Evolutionary conservation across 139 green algal genomes (phyloP).

Genomic region (Auxenochlorella protothecoides): DNA sequence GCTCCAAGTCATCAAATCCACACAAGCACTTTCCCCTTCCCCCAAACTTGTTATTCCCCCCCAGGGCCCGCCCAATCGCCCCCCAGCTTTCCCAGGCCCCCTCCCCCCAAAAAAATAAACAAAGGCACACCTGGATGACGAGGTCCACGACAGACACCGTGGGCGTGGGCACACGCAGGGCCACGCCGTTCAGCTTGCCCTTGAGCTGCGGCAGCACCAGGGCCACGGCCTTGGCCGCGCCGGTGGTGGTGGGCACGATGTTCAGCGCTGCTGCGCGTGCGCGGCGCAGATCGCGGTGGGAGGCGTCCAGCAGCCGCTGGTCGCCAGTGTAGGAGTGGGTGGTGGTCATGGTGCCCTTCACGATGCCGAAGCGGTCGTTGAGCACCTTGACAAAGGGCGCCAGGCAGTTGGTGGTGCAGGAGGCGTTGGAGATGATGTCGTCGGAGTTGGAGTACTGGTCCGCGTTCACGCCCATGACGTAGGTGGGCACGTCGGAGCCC

Average conservation of each 20-base stretch:
- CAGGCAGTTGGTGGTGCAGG: constrained; percentile 99
- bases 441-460: constrained; percentile 81
- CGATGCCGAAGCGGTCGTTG: constrained; percentile 97
- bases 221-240: constrained; percentile 94
- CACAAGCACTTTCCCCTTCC: too few relatives aligned
- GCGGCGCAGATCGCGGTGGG: constrained; percentile 93
- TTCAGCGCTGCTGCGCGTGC: constrained; percentile 93
- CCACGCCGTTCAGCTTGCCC: constrained; percentile 95
- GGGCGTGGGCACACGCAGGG: constrained; percentile 95
- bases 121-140: constrained; percentile 71
- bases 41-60: too few relatives aligned
- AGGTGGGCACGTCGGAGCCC: constrained; percentile 95
- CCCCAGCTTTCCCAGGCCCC: too few relatives aligned
- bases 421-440: constrained; percentile 94
- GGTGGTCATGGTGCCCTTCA: constrained; percentile 99
- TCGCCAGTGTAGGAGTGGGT: constrained; percentile 99
- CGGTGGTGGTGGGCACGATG: constrained; percentile 98
- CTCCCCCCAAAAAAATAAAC: too few relatives aligned
- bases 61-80: too few relatives aligned
- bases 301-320: constrained; percentile 95
- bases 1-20: too few relatives aligned
- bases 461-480: constrained; percentile 95
- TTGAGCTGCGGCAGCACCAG: constrained; percentile 89
- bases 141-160: constrained; percentile 98
- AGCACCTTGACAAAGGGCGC: constrained; percentile 99